phyloP scores from a whole-genome alignment of 495 filamentous ascomycete species.

The Penicillium robsamsonii region DNA sequence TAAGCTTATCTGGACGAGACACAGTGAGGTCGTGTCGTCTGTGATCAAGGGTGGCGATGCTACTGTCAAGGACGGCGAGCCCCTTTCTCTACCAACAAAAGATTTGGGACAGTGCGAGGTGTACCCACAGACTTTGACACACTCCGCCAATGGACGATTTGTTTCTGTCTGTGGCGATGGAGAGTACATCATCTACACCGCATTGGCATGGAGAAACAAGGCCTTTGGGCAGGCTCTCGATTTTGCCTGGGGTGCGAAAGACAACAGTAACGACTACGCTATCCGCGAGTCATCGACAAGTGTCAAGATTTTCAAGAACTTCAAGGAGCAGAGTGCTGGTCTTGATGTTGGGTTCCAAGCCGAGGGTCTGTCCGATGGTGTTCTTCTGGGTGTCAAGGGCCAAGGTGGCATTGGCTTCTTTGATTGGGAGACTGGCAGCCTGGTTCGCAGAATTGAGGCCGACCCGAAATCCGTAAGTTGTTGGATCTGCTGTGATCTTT shows the following conservation, averaged over 20 bases:
- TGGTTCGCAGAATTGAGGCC: slow-evolving; percentile 93
- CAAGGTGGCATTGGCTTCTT: slow-evolving; percentile 94
- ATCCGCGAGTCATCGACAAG: slow-evolving; percentile 91
- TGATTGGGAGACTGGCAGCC: slow-evolving; percentile 86
- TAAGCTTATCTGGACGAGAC: slow-evolving; percentile 92
- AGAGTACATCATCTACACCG: slow-evolving; percentile 98
- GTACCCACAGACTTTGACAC: slow-evolving; percentile 88
- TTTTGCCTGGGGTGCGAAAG: slow-evolving; percentile 96
- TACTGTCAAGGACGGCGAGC: slow-evolving; percentile 81
- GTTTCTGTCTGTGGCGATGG: slow-evolving; percentile 97
- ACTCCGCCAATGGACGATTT: slow-evolving; percentile 97
- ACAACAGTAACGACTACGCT: slow-evolving; percentile 97
- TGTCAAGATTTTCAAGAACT: slow-evolving; percentile 96
- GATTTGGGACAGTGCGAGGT: slow-evolving; percentile 94
- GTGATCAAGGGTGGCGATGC: slow-evolving; percentile 91
- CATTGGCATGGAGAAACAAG: slow-evolving; percentile 95
- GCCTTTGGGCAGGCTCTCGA: slow-evolving; percentile 92
- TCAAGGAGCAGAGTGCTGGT: slow-evolving; percentile 86
- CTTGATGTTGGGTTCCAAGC: slow-evolving; percentile 95
- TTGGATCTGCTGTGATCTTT: background rate
- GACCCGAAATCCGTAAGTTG: slow-evolving; percentile 71
- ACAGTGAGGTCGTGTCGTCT: slow-evolving; percentile 89
- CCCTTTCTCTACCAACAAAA: slow-evolving; percentile 83
- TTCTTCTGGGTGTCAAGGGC: slow-evolving; percentile 92
- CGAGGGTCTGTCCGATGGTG: slow-evolving; percentile 84